phyloP scores from a whole-genome alignment of 805 yeast species.

The Cyberlindnera petersonii region DNA sequence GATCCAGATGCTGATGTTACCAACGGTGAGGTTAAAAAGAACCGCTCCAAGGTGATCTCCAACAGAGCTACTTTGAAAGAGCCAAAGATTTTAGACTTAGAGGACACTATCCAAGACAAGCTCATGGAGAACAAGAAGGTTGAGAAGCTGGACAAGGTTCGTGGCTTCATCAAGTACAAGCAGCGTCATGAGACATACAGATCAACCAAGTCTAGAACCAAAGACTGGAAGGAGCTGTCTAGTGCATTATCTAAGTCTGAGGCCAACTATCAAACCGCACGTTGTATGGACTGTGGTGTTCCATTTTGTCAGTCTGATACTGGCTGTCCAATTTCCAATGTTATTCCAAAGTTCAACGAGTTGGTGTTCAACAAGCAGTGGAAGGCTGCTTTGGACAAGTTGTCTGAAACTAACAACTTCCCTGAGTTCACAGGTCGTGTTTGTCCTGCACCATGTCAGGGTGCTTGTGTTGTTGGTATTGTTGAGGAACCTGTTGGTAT shows the following conservation, averaged over 20 bases:
- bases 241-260: conserved; percentile 80
- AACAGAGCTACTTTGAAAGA: conserved; percentile 44
- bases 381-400: conserved; percentile 87
- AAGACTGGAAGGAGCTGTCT: conserved; percentile 91
- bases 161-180: conserved; percentile 92
- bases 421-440: conserved; percentile 98
- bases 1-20: conserved; percentile 85
- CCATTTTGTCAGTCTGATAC: conserved; percentile 98
- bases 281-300: conserved; percentile 99
- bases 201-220: conserved; percentile 65
- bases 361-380: conserved; percentile 92
- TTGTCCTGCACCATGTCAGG: conserved; percentile 99
- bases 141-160: conserved; percentile 68
- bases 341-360: conserved; percentile 98
- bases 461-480: conserved; percentile 92
- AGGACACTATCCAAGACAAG: conserved; percentile 77
- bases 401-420: conserved; percentile 95
- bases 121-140: conserved; percentile 60
- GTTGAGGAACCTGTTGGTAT: conserved; percentile 95
- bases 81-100: conserved; percentile 85
- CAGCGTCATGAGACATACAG: conserved; percentile 87
- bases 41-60: conserved; percentile 23
- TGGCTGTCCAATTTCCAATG: conserved; percentile 96
- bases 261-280: conserved; percentile 85
- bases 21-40: conserved; percentile 71